These are phyloP conservation scores for Yamadazyma friedrichii DNA, from an alignment of 1,139 yeast genomes.

Conservation along the genomic window DNA sequence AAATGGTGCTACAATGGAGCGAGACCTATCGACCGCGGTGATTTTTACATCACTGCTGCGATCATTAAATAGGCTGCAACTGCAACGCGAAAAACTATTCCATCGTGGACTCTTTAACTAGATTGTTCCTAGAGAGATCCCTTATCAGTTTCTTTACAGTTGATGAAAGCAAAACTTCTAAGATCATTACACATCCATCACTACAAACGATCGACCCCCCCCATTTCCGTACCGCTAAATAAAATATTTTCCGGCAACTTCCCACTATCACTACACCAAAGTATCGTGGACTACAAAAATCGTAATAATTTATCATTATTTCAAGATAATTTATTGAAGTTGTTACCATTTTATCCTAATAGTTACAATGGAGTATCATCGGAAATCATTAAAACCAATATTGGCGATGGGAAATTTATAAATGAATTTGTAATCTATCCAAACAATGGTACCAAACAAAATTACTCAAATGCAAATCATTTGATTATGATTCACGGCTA, in stretches of 20 bases:
- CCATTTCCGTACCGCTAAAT: conserved; percentile 59
- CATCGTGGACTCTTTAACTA: too few relatives aligned
- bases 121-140: too few relatives aligned
- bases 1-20: background rate
- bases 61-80: too few relatives aligned
- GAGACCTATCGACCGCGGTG: too few relatives aligned
- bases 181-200: conserved; percentile 7
- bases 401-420: conserved; percentile 49
- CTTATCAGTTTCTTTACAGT: background rate
- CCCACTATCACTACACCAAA: conserved; percentile 54
- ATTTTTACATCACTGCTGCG: background rate
- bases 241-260: conserved; percentile 52
- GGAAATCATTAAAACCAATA: conserved; percentile 32
- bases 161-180: background rate
- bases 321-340: conserved; percentile 51
- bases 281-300: conserved; percentile 47
- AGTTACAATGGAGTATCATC: conserved; percentile 33
- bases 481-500: conserved; percentile 72
- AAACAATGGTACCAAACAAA: conserved; percentile 26
- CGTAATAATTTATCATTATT: conserved; percentile 43
- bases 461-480: conserved; percentile 41
- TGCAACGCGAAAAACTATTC: background rate
- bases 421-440: conserved; percentile 66
- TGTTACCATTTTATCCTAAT: conserved; percentile 41
- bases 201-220: conserved; percentile 56